Evolutionary conservation across 2,329 filamentous ascomycete genomes (phyloP), one percentile per base, ranked within the genome.

Genomic region (Epichloe gansuensis): DNA sequence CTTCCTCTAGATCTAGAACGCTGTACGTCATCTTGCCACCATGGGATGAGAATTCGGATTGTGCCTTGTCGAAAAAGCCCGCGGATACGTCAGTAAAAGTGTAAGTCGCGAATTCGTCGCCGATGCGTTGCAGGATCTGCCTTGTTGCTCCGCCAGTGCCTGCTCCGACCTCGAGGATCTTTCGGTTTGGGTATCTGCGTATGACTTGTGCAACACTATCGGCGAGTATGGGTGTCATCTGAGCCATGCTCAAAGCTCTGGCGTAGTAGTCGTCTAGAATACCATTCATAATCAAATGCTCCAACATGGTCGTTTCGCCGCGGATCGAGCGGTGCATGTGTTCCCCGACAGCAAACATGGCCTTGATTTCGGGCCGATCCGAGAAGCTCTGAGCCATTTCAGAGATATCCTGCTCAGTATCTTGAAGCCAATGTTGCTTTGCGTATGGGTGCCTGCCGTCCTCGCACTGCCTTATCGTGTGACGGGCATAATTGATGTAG

Each of bases 51-150:
- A 73, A 66, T 4, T 53, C 55, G 31, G 64, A 59, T 23, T 59
- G 53, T 0, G 66, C 69, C 0, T 58, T 55, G 9, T 66, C 64
- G 47, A 75, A 72, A 60, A 71, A 71, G 8, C 61, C 65, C 3
- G 62, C 51, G 0, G 67, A 68, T 7, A 73, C 65, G 52, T 75
- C 72, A 0, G 74, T 75, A 59, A 63, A 76, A 0, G 68, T 71
- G 56, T 75, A 76, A 2, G 44, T 36, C 5, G 27, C 9, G n/a
- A 70, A 71, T 2, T 53, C 9, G 12, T 55, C 8, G 1, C 59
- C 64, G 7, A 74, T 55, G 1, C 51, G 49, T 1, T 58, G 50
- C 1, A 75, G 55, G 7, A 75, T 58, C 1, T 41, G 45, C 7
- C 61, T 58, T 0, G 73, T 75, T 0, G 70, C 63, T 8, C 64